These are phyloP conservation scores for Mucor racemosus DNA, from an alignment of 371 early-diverging fungal genomes.

Conservation along the genomic window DNA sequence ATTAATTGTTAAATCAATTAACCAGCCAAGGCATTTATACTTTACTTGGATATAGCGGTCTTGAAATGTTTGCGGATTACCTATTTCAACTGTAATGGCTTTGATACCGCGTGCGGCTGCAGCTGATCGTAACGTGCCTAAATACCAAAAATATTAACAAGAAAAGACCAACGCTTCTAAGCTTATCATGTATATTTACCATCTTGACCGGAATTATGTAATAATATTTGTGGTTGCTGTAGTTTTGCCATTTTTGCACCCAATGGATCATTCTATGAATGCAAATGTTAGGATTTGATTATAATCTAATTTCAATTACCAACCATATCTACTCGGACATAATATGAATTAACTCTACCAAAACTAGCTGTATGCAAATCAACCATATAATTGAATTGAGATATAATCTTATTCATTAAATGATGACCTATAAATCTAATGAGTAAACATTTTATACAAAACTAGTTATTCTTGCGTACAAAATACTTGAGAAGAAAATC, in stretches of 20 bases:
- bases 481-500: slow-evolving; percentile 83
- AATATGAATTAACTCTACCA: slow-evolving; percentile 86
- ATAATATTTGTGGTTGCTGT: slow-evolving; percentile 83
- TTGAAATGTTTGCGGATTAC: slow-evolving; percentile 78
- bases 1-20: not conserved
- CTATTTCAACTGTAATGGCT: slow-evolving; percentile 89
- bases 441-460: too few relatives aligned
- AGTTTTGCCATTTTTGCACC: slow-evolving; percentile 80
- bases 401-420: slow-evolving; percentile 78
- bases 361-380: slow-evolving; percentile 90
- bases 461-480: slow-evolving; percentile 35
- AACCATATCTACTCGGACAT: slow-evolving; percentile 84
- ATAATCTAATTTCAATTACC: not conserved
- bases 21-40: not conserved
- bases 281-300: not conserved
- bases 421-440: slow-evolving; percentile 34
- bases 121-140: slow-evolving; percentile 84
- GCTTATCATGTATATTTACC: slow-evolving; percentile 15
- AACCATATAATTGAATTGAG: slow-evolving; percentile 80
- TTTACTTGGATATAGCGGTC: slow-evolving; percentile 69
- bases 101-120: slow-evolving; percentile 80
- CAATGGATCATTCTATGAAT: slow-evolving; percentile 62
- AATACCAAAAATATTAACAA: not conserved
- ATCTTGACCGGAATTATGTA: slow-evolving; percentile 50
- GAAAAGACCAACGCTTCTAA: not conserved